Percentiles rank a stretch among this genome's conserved stretches.
phyloP scores from a whole-genome alignment of 768 basidiomycete species.

The Amanita molliuscula region DNA sequence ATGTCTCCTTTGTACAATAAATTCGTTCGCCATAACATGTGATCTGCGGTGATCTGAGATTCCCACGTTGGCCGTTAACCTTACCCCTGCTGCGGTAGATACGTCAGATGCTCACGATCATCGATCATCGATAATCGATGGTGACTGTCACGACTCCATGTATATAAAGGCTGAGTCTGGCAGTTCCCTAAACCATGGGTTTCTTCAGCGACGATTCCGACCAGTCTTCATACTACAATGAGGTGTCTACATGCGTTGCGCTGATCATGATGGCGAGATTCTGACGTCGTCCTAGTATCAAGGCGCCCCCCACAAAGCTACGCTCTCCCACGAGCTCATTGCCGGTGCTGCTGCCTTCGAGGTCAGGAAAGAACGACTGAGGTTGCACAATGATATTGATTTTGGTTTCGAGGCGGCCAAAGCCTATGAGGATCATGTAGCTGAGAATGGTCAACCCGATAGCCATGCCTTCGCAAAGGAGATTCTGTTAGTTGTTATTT shows the following conservation, averaged over 20 bases:
- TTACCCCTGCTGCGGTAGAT: too few relatives aligned
- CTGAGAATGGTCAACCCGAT: slow-evolving; percentile 34
- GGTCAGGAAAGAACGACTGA: slow-evolving; percentile 19
- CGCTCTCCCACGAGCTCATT: slow-evolving; percentile 56
- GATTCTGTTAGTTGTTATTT: slow-evolving; percentile 23
- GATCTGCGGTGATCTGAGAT: too few relatives aligned
- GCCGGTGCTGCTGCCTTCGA: slow-evolving; percentile 60
- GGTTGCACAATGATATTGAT: background rate
- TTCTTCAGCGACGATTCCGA: slow-evolving; percentile 33
- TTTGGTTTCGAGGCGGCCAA: slow-evolving; percentile 40
- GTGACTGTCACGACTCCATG: too few relatives aligned
- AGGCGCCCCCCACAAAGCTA: slow-evolving; percentile 43
- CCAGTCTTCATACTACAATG: slow-evolving; percentile 30
- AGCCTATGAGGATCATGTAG: slow-evolving; percentile 47
- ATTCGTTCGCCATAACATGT: too few relatives aligned
- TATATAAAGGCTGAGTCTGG: too few relatives aligned
- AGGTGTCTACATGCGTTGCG: slow-evolving; percentile 15
- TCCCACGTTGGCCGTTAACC: too few relatives aligned
- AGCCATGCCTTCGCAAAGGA: slow-evolving; percentile 47
- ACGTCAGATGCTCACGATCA: too few relatives aligned
- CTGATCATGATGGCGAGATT: background rate
- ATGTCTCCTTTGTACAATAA: background rate
- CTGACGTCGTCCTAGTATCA: slow-evolving; percentile 26
- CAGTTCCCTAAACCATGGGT: slow-evolving; percentile 21
- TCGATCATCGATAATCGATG: too few relatives aligned